Base-by-base conservation (phyloP, 2,329 filamentous ascomycete genomes). In the Neodidymelliopsis sp. region DNA sequence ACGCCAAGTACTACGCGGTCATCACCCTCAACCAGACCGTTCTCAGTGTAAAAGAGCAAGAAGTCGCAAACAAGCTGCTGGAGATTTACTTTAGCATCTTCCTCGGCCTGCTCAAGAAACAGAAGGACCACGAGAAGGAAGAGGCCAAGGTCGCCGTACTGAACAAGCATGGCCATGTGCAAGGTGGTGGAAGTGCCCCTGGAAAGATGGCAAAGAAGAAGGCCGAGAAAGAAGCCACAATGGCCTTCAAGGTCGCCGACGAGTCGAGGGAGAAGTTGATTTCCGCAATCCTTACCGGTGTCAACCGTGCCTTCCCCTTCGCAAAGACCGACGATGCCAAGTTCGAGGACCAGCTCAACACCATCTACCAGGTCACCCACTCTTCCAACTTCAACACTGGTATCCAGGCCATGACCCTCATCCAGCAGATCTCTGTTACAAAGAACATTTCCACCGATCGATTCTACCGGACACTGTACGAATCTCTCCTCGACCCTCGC, bases 361-460 rank as follows among this genome's bases (percentile, higher is more conserved):
- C 93, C 3, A 82, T 99, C 19, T 99, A 97, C 81, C 87, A 86
- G 63, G 94, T 99, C 65, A 96, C 94, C 0, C 94, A 99, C 74
- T 97, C 93, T 1, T 91, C 93, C 47, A 99, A 99, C 74, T 97
- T 99, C 82, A 99, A 97, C 76, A 99, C 94, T 1, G 94, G 91
- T 69, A 90, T 99, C 27, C 94, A 99, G 74, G 93, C 94, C 24
- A 82, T 99, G 57, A 88, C 96, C 76, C 79, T 99, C 36, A 95
- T 99, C 59, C 94, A 97, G 70, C 94, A 97, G 71, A 83, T 99
- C 20, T 90, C 91, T 0, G 80, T 86, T 1, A 84, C 87, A 3
- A 91, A 94, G 69, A 88, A 92, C 63, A 80, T 93, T 43, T 87
- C 88, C 4, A 87, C 88, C 10, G 94, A 99, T 66, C 84, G 94